Evolutionary conservation across 2,329 filamentous ascomycete species (phyloP), one percentile per base, ranked within the genome.

Genomic region (Paecilomyces variotii): DNA sequence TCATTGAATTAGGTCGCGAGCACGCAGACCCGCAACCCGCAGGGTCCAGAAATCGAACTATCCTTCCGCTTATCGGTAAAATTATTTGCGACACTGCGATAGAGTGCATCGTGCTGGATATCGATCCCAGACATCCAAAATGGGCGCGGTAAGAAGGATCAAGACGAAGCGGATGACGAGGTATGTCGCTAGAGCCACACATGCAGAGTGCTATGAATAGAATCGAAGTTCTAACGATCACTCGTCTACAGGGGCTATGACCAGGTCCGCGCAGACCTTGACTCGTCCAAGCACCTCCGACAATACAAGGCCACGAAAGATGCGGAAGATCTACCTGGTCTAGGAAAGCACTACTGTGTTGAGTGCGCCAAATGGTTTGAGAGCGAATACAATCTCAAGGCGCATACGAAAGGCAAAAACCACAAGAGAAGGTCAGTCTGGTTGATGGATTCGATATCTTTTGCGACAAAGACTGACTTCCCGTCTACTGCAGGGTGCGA

Each of bases 321-420:
- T 4, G 78, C 83, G 25, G 93, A 97, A 71, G 94, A 97, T 68
- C 82, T 97, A 35, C 94, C 94, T 2, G 93, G 87, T 0, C 80
- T 97, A 54, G 94, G 94, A 27, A 82, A 85, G 66, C 87, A 87
- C 72, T 97, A 97, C 76, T 99, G 94, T 74, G 81, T 88, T 14
- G 89, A 96, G 75, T 99, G 94, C 74, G 88, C 94, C 62, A 97
- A 96, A 78, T 97, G 90, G 88, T 97, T 95, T 73, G 93, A 97
- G 74, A 88, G 86, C 55, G 89, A 94, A 64, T 75, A 83, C 67
- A 95, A 90, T 66, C 79, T 96, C 59, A 80, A 82, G 35, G 81
- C 84, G 28, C 94, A 99, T 76, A 81, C 81, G 59, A 90, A 88
- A 74, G 91, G 90, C 67, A 99, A 97, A 78, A 90, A 90, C 63